These are phyloP conservation scores for Onygenales sp. DNA, from an alignment of 2,329 filamentous ascomycete species.

Conservation along the genomic window DNA sequence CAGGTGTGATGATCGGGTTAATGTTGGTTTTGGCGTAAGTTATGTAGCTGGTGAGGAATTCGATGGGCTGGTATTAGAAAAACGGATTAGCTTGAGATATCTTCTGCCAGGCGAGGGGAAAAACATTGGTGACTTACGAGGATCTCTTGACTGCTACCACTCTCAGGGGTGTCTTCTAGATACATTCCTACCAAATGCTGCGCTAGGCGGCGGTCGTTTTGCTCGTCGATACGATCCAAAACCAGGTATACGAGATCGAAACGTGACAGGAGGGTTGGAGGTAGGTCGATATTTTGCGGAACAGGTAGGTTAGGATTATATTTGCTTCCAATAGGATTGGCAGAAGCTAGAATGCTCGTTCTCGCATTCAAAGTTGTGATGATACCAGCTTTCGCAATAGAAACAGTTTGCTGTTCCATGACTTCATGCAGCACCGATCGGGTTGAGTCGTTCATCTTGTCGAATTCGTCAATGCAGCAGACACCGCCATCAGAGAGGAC, in stretches of 20 bases:
- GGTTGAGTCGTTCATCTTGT: conserved; percentile 70
- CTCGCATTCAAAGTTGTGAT: conserved; percentile 87
- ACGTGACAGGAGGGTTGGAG: conserved; percentile 85
- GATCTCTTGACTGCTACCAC: conserved; percentile 66
- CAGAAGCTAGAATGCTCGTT: conserved; percentile 90
- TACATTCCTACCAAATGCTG: conserved; percentile 95
- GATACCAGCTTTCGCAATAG: conserved; percentile 68
- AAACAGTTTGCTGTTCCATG: conserved; percentile 73
- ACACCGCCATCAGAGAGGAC: conserved; percentile 66
- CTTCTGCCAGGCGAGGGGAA: not conserved
- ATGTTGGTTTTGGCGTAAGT: conserved; percentile 85
- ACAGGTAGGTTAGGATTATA: conserved; percentile 95
- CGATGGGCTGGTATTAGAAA: conserved; percentile 57
- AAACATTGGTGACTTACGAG: conserved; percentile 49
- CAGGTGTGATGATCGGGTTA: conserved; percentile 70
- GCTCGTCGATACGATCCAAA: conserved; percentile 86
- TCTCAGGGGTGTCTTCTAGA: conserved; percentile 85
- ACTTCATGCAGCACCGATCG: conserved; percentile 69
- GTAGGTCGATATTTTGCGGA: conserved; percentile 95
- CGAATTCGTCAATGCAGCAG: conserved; percentile 71
- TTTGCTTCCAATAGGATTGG: conserved; percentile 94
- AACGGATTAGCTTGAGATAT: conserved; percentile 5
- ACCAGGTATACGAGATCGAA: conserved; percentile 97
- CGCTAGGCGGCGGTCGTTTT: conserved; percentile 75
- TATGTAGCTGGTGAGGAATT: conserved; percentile 94